Base-by-base conservation (phyloP, 768 basidiomycete species). In the Crepidotus variabilis region DNA sequence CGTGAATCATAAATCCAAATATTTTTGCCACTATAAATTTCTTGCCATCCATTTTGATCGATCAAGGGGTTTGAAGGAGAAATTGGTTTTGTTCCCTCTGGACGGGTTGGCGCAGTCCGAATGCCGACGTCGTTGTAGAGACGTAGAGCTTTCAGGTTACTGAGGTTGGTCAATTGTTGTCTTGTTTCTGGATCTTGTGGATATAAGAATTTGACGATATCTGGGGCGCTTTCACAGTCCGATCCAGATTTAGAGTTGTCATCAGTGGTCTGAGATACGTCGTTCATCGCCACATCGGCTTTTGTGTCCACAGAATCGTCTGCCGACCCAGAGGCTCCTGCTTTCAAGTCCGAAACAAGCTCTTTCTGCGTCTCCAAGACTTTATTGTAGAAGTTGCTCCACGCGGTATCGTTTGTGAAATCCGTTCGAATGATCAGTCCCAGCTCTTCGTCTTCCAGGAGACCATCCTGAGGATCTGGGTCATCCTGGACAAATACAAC, bases 351-450 rank as follows among this genome's bases (percentile, higher is more conserved):
- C 13, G 62, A 60, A 14, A 74, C 57, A 16, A 87, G 73, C 23
- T 89, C 88, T 55, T 75, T 77, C 62, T 90, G 88, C 10, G 78
- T 78, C 6, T 74, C 76, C 49, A 75, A 73, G 10, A 92, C 71
- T 56, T 75, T 75, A 4, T 65, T 60, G 55, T 67, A 70, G 67
- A 91, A 89, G 0, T 67, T 58, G 11, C 71, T 64, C 90, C 90
- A 92, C 1, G 88, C 82, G 6, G 73, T 71, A 33, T 90, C 86
- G 65, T 88, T 70, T 8, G 83, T 76, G 66, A 79, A 91, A 63
- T 92, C 88, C 9, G 89, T 86, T 36, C 90, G 84, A n/a, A 92
- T 65, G 47, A 92, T 65, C 57, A 91, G 62, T 13, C 88, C 88
- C 43, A 83, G 62, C 55, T 82, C 80, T 0, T 75, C 75, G 6